Evolutionary conservation across 306 rosid genomes (phyloP), one percentile per base, ranked within the genome.

Genomic region (Vigna nakashimae): DNA sequence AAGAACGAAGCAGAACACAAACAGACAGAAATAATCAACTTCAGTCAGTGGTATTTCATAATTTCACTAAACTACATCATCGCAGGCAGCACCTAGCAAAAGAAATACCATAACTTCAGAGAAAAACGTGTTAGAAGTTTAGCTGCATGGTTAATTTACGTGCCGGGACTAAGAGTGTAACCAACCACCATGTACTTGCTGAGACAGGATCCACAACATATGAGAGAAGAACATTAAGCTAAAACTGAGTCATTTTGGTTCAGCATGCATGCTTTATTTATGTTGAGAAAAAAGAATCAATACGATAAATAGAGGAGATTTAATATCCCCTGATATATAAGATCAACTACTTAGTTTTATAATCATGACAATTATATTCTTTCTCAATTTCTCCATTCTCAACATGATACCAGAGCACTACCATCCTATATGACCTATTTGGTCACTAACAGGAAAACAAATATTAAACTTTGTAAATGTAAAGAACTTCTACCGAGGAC

Each of bases 21-120:
- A 28, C 34, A 63, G 40, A 68, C 69, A 48, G 43, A 74, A 83
- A 75, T 64, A 5, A 78, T 80, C 62, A 84, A 55, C 71, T 78
- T 71, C 75, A 46, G 51, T 17, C 40, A 42, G 20, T 62, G 43
- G 18, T 60, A 51, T 28, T 69, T 77, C 57, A 59, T 38, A 65
- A 71, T 72, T 65, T 59, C 59, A 48, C 5, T 9, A 26, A 34
- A 50, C 50, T 65, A 28, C 2, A 24, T 76, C 14, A 58, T 74
- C 58, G 59, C 66, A 68, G 55, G 56, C 24, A 22, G 53, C 50
- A 74, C 65, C 64, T 4, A 60, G 28, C 46, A 68, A n/a, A 60
- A 68, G 60, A 49, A 67, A 59, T 5, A 17, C 26, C 65, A 15
- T 30, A 64, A 62, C 64, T 24, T 9, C 43, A 57, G n/a, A 36